phyloP scores from a whole-genome alignment of 2,329 filamentous ascomycete genomes.

The Westerdykella sp. region DNA sequence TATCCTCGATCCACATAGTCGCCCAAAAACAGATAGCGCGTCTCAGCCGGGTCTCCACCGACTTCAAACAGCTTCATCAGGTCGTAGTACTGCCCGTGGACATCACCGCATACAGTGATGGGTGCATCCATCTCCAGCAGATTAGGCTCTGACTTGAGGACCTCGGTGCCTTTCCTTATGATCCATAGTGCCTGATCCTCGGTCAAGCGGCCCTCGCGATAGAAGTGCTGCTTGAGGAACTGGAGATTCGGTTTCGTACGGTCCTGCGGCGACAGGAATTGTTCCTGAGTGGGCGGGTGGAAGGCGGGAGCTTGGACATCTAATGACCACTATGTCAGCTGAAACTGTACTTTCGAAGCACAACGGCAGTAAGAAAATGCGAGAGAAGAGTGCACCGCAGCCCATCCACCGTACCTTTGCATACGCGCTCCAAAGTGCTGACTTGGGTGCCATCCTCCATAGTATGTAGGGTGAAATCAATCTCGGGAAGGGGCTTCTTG shows the following conservation, averaged over 20 bases:
- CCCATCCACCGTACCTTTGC: slow-evolving; percentile 68
- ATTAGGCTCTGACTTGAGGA: slow-evolving; percentile 87
- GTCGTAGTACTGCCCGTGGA: slow-evolving; percentile 98
- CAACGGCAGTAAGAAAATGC: background rate
- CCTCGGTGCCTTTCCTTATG: slow-evolving; percentile 76
- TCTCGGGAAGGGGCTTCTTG: slow-evolving; percentile 94
- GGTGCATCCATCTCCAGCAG: slow-evolving; percentile 98
- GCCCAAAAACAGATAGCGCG: slow-evolving; percentile 90
- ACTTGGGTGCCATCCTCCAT: slow-evolving; percentile 98
- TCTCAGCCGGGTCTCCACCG: slow-evolving; percentile 92
- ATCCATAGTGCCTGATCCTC: slow-evolving; percentile 98
- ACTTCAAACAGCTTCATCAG: slow-evolving; percentile 99
- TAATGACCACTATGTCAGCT: slow-evolving; percentile 40
- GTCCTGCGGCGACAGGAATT: slow-evolving; percentile 86
- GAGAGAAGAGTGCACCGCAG: background rate
- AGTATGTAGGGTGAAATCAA: slow-evolving; percentile 95
- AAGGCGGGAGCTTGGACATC: slow-evolving; percentile 97
- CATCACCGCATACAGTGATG: slow-evolving; percentile 96
- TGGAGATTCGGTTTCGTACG: slow-evolving; percentile 82
- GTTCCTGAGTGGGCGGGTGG: slow-evolving; percentile 83
- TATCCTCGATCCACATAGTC: slow-evolving; percentile 98
- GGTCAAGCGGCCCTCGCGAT: slow-evolving; percentile 91
- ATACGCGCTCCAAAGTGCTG: slow-evolving; percentile 90
- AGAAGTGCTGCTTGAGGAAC: slow-evolving; percentile 98
- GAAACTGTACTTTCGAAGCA: slow-evolving; percentile 5